Base-by-base conservation (phyloP, 257 asterid species). In the Gynochthodes officinalis region DNA sequence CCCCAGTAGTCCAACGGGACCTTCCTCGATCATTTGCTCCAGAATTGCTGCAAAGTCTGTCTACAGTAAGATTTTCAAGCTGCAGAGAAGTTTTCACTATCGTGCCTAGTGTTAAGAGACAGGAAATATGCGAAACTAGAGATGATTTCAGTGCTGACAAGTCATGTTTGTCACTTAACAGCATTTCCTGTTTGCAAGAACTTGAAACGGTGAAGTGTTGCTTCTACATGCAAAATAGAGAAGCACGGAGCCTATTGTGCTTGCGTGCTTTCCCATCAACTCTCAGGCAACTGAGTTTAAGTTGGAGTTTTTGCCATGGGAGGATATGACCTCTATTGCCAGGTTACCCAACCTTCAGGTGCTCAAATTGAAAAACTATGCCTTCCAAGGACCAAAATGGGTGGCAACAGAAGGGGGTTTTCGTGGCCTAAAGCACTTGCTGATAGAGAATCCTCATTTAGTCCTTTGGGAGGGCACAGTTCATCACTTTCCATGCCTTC, bases 31-130 rank as follows among this genome's bases (percentile, higher is more conserved):
- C n/a, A 33, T 39, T 30, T 25, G 53, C 11, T 32, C n/a, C 73
- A 23, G 32, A 52, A 82, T 79, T 46, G 80, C 70, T 83, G 37
- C 84, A 72, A 60, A 80, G 82, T 5, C 78, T 82, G 30, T n/a
- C 55, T 25, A 79, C 70, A 5, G 58, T 79, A n/a, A 76, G 76
- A 73, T 60, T 77, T 0, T 44, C 69, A 28, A 58, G 71, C 79
- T 73, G 79, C 71, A 67, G 71, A 27, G 35, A 58, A 46, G 73
- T 75, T 37, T 65, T 73, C 21, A 67, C 74, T 21, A 57, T 71
- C 18, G 42, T 67, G 55, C 84, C 84, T 10, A 77, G 72, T 70
- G 55, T 83, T 7, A 80, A 69, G 37, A 83, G 77, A 70, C 30
- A 77, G 70, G 82, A 81, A 44, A 58, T 83, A 21, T 72, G 69